These are phyloP conservation scores for Linnemannia elongata DNA, from an alignment of 192 early-diverging fungal species.

Conservation along the genomic window DNA sequence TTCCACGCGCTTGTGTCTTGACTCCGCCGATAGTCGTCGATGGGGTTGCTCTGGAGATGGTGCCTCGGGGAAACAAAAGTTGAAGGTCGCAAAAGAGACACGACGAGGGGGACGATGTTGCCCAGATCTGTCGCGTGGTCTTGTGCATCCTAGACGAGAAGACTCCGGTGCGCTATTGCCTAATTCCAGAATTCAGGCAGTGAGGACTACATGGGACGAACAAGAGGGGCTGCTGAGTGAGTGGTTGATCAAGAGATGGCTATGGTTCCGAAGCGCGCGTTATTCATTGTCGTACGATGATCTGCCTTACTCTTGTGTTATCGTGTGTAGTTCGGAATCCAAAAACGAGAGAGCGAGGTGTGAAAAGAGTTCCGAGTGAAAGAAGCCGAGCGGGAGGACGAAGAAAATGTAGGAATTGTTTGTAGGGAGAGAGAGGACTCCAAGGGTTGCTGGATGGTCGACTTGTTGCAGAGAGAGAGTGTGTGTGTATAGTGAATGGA, in stretches of 20 bases:
- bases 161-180: not conserved
- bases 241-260: not conserved
- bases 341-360: not conserved
- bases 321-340: constrained; percentile 2
- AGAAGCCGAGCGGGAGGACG: not conserved
- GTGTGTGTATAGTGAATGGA: not conserved
- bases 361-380: not conserved
- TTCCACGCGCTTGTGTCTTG: not conserved
- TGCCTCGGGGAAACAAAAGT: constrained; percentile 15
- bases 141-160: constrained; percentile 41
- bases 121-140: constrained; percentile 54
- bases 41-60: not conserved
- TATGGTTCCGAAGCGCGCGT: not conserved
- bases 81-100: constrained; percentile 51
- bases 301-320: not conserved
- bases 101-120: constrained; percentile 37
- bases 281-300: not conserved
- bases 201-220: not conserved
- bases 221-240: not conserved
- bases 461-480: not conserved
- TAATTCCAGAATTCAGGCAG: not conserved
- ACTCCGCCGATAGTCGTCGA: not conserved
- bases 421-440: not conserved
- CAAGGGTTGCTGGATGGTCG: not conserved
- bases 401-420: not conserved